phyloP scores from a whole-genome alignment of 768 basidiomycete species.

The Galerina marginata region DNA sequence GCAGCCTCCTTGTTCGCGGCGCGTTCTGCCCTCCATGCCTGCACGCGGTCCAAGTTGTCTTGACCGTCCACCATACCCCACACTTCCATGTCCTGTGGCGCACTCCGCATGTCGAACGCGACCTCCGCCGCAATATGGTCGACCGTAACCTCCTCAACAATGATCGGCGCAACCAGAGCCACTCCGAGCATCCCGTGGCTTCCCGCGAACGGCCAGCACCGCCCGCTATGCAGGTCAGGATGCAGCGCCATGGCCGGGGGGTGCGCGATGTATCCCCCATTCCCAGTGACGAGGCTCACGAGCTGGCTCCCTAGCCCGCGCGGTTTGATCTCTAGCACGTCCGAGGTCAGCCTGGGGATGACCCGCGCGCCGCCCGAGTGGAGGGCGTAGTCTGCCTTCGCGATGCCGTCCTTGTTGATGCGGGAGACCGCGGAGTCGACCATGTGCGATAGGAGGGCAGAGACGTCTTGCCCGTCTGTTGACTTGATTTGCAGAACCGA shows the following conservation, averaged over 20 bases:
- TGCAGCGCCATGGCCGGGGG: conserved; percentile 89
- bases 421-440: conserved; percentile 77
- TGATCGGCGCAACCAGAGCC: conserved; percentile 72
- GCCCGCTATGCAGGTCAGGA: conserved; percentile 79
- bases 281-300: conserved; percentile 63
- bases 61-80: conserved; percentile 88
- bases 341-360: conserved; percentile 83
- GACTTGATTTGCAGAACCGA: conserved; percentile 69
- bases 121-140: conserved; percentile 89
- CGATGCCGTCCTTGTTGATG: conserved; percentile 77
- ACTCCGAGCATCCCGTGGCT: conserved; percentile 83
- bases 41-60: conserved; percentile 70
- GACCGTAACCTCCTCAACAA: conserved; percentile 78
- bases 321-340: conserved; percentile 74
- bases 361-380: conserved; percentile 82
- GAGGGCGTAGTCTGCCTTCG: conserved; percentile 84
- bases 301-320: conserved; percentile 52
- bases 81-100: conserved; percentile 87
- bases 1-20: conserved; percentile 24
- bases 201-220: conserved; percentile 94
- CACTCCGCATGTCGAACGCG: conserved; percentile 79
- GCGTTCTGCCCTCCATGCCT: conserved; percentile 52
- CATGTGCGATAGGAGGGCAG: conserved; percentile 71
- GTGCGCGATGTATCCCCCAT: conserved; percentile 58
- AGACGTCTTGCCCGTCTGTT: conserved; percentile 73